Base-by-base conservation (phyloP, 208 protist species). In the Borovskyia barvae region DNA sequence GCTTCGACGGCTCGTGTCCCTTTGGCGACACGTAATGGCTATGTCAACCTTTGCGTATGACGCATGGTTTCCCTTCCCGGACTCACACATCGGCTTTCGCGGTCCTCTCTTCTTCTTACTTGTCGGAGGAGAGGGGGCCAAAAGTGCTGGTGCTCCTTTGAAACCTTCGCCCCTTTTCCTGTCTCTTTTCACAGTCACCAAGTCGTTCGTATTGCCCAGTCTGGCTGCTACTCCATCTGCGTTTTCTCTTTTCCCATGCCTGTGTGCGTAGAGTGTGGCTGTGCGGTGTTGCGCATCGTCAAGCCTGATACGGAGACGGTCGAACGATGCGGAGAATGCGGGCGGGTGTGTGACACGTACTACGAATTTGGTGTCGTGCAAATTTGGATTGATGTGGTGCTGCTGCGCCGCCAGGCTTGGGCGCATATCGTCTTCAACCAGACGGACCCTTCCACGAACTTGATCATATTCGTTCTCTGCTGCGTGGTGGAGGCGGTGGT, bases 391-490 rank as follows among this genome's bases (percentile, higher is more conserved):
- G 83, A 91, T 48, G 64, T 92, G 17, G 59, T 77, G 25, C 62
- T 95, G 9, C 70, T 95, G 25, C 81, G 79, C 28, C 54, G 77
- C 6, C 58, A 58, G 24, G 89, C 85, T 5, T 95, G 89, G 85
- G 66, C 68, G 24, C 89, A 95, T 62, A 58, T 90, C 9, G 47
- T 95, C 24, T 90, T 78, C 58, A 95, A 95, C 61, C 57, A 75
- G 32, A 39, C 30, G 2, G 52, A 69, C 32, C 46, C 48, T 14
- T 41, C 48, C 53, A 61, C 53, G 5, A 60, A 22, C 25, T 28
- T 56, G 22, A 17, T 62, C 22, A 39, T 69, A 3, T 55, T 69
- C 32, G 29, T 92, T 2, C 8, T 80, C 30, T 84, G 74, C 45
- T 90, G 85, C 35, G 43, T 84, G 2, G 39, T 94, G 15, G 88